Base-by-base conservation (phyloP, 2,329 filamentous ascomycete genomes). In the Domatiomyces globalis region DNA sequence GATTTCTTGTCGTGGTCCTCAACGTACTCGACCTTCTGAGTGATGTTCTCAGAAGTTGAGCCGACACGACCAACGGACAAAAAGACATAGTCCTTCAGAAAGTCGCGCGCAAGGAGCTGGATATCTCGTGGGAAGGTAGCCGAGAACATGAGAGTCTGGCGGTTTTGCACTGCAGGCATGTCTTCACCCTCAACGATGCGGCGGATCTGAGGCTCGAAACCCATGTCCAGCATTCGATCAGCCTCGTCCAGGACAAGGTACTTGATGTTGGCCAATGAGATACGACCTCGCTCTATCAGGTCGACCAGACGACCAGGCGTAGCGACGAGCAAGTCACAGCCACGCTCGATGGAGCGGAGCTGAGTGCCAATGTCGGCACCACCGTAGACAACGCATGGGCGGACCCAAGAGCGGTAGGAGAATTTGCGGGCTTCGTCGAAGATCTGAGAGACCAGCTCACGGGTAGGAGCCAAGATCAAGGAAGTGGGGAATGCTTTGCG, bases 21-120 rank as follows among this genome's bases (percentile, higher is more conserved):
- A 54, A 96, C 86, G 63, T 96, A 96, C 73, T 96, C 90, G 51
- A 98, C 81, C 78, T 94, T 95, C 72, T 98, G 92, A 51, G 92
- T 96, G 57, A 98, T 96, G 79, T 96, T 98, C 80, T 96, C 90
- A n/a, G 92, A 96, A 29, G 92, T 96, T 49, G 92, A 96, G 71
- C 92, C 92, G 54, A 96, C 92, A 80, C 92, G 90, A 65, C 90
- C 92, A 61, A 98, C 92, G 15, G 92, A 98, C 64, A 98, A 79
- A 81, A 98, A 98, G 65, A 98, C 83, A 74, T 98, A 98, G 67
- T 98, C 92, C 77, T 94, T 95, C 67, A 98, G 75, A 80, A 98
- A 98, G 69, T 98, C 92, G 65, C 92, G 85, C 55, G 92, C 92
- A 54, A 98, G 84, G 85, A 96, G 94, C 78, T 98, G 92, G 53